Conservation (phyloP, 495 filamentous ascomycete species). For the Penicillium odoratum region DNA sequence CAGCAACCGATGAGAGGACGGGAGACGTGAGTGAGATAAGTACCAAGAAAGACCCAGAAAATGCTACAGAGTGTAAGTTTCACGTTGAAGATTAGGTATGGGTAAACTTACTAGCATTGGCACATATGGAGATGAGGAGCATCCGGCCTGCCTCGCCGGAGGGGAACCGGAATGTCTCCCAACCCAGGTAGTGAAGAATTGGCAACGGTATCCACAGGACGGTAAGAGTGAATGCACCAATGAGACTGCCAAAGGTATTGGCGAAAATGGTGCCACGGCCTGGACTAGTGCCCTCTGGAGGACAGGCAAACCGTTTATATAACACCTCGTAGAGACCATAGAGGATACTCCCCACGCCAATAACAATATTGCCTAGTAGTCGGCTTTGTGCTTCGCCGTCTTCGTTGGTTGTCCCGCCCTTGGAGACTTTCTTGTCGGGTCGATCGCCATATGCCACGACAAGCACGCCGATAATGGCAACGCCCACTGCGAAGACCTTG, state of each 20-base stretch:
- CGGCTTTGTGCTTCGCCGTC: constrained; percentile 58
- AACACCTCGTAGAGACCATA: constrained; percentile 97
- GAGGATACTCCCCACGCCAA: constrained; percentile 87
- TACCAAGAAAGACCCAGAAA: constrained; percentile 91
- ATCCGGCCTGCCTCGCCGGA: constrained; percentile 73
- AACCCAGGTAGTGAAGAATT: constrained; percentile 71
- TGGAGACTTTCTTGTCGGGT: constrained; percentile 48
- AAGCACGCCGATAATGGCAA: constrained; percentile 87
- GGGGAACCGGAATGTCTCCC: constrained; percentile 82
- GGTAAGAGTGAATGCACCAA: constrained; percentile 77
- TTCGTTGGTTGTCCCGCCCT: constrained; percentile 46
- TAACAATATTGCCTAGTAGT: constrained; percentile 82
- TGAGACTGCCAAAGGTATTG: constrained; percentile 83
- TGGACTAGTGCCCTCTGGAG: constrained; percentile 81
- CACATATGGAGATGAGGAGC: constrained; percentile 73
- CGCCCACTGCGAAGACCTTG: constrained; percentile 78
- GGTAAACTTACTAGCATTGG: constrained; percentile 70
- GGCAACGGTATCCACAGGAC: constrained; percentile 94
- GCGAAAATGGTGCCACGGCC: constrained; percentile 88
- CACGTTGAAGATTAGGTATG: neutral
- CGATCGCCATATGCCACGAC: constrained; percentile 89
- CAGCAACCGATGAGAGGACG: constrained; percentile 87
- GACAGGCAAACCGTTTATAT: constrained; percentile 90
- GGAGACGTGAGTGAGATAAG: constrained; percentile 90
- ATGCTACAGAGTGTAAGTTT: constrained; percentile 45